Conservation (phyloP, 768 basidiomycete species). For the Phallus indusiatus region DNA sequence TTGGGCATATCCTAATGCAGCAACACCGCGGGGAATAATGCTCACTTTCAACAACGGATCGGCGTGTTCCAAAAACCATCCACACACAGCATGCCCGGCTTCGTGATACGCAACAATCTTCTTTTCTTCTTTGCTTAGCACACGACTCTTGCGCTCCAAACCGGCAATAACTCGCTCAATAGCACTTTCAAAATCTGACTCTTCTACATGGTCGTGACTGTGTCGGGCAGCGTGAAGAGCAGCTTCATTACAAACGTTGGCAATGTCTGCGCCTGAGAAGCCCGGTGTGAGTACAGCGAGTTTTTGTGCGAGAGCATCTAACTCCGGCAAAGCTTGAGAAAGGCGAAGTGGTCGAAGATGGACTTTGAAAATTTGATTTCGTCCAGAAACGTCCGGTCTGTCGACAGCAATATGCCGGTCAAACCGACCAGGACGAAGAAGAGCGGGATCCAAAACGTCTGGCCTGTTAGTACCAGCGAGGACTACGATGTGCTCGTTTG, state of each 20-base stretch:
- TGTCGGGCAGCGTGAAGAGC: slow-evolving; percentile 90
- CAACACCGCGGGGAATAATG: slow-evolving; percentile 94
- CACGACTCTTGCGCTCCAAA: slow-evolving; percentile 89
- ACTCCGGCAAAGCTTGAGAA: slow-evolving; percentile 38
- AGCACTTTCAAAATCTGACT: slow-evolving; percentile 89
- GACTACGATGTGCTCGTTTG: slow-evolving; percentile 93
- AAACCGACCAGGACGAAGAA: slow-evolving; percentile 96
- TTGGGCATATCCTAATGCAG: slow-evolving; percentile 94
- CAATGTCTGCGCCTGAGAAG: slow-evolving; percentile 98
- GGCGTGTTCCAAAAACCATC: slow-evolving; percentile 97
- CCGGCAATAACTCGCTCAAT: slow-evolving; percentile 98
- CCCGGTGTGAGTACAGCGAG: slow-evolving; percentile 94
- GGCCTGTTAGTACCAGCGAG: slow-evolving; percentile 95
- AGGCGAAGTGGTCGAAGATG: slow-evolving; percentile 82
- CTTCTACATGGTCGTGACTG: slow-evolving; percentile 65
- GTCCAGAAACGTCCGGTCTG: slow-evolving; percentile 87
- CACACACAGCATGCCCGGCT: slow-evolving; percentile 96
- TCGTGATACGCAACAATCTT: slow-evolving; percentile 98
- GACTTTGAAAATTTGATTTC: slow-evolving; percentile 89
- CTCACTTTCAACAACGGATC: slow-evolving; percentile 96
- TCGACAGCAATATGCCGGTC: slow-evolving; percentile 95
- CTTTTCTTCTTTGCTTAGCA: slow-evolving; percentile 93
- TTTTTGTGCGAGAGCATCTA: slow-evolving; percentile 70
- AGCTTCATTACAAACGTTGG: slow-evolving; percentile 98
- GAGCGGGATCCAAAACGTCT: slow-evolving; percentile 90